phyloP scores from a whole-genome alignment of 2,329 filamentous ascomycete genomes.

The Colletotrichum spinosum region DNA sequence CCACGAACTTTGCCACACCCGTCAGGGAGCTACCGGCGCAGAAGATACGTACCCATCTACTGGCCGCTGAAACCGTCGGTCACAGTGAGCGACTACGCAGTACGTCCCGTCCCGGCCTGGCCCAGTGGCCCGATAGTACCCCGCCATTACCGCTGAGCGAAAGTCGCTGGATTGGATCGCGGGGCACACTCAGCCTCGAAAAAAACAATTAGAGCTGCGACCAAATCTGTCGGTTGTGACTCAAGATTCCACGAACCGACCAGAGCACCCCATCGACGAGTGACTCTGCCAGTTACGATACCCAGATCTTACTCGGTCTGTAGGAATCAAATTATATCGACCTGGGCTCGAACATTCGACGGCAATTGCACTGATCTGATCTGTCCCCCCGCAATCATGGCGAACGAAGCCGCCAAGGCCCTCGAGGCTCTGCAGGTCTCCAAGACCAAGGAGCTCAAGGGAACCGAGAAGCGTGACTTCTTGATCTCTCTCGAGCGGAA shows the following conservation, averaged over 20 bases:
- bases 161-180: conserved; percentile 29
- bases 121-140: conserved; percentile 34
- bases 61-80: background rate
- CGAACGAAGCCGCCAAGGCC: conserved; percentile 58
- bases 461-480: conserved; percentile 87
- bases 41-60: conserved; percentile 12
- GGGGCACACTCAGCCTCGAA: conserved; percentile 39
- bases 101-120: background rate
- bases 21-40: background rate
- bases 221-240: conserved; percentile 37
- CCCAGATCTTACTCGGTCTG: conserved; percentile 12
- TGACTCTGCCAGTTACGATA: conserved; percentile 1
- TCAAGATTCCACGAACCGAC: conserved; percentile 32
- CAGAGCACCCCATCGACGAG: conserved; percentile 11
- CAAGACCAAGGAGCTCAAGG: conserved; percentile 72
- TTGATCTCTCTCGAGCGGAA: conserved; percentile 89
- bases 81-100: conserved; percentile 6
- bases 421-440: conserved; percentile 64
- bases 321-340: conserved; percentile 19
- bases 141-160: conserved; percentile 33
- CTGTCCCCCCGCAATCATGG: conserved; percentile 52
- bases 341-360: conserved; percentile 9
- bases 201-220: conserved; percentile 36
- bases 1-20: background rate
- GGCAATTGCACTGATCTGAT: conserved; percentile 11